Percentiles rank a stretch among this genome's conserved stretches.
Conservation (phyloP, 371 early-diverging fungal species). For the Chytridium lagenaria region DNA sequence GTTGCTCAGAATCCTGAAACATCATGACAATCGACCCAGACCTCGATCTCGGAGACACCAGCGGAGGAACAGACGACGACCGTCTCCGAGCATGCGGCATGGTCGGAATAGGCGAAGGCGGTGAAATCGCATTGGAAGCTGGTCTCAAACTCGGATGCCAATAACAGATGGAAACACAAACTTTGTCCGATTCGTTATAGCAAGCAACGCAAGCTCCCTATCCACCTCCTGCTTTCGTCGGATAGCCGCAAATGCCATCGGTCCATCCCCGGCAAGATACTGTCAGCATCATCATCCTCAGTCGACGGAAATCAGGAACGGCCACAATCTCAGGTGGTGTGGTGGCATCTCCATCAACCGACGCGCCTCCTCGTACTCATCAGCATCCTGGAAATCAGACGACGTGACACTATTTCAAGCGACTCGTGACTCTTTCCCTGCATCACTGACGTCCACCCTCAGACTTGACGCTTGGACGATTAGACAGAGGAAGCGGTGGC, state of each 20-base stretch:
- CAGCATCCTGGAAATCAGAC: too few relatives aligned
- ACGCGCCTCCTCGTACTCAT: too few relatives aligned
- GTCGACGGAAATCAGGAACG: conserved; percentile 1
- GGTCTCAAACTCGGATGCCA: not conserved
- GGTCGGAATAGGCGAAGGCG: not conserved
- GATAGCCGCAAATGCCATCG: conserved; percentile 8
- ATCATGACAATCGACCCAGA: not conserved
- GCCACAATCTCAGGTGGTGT: conserved; percentile 11
- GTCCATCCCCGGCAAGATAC: not conserved
- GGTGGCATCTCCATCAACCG: too few relatives aligned
- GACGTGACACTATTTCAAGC: too few relatives aligned
- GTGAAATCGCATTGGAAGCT: conserved; percentile 9
- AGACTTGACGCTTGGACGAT: too few relatives aligned
- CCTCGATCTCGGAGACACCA: conserved; percentile 1
- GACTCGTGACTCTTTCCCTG: too few relatives aligned
- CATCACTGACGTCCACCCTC: too few relatives aligned
- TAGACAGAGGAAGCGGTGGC: not conserved
- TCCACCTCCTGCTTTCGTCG: not conserved
- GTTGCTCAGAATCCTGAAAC: too few relatives aligned
- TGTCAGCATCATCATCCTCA: conserved; percentile 7
- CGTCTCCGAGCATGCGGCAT: not conserved
- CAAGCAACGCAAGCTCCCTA: not conserved
- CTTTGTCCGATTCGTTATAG: not conserved
- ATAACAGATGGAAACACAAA: not conserved
- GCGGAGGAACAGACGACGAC: not conserved